phyloP scores from a whole-genome alignment of 2,329 filamentous ascomycete species.

The Paecilomyces fulvus region DNA sequence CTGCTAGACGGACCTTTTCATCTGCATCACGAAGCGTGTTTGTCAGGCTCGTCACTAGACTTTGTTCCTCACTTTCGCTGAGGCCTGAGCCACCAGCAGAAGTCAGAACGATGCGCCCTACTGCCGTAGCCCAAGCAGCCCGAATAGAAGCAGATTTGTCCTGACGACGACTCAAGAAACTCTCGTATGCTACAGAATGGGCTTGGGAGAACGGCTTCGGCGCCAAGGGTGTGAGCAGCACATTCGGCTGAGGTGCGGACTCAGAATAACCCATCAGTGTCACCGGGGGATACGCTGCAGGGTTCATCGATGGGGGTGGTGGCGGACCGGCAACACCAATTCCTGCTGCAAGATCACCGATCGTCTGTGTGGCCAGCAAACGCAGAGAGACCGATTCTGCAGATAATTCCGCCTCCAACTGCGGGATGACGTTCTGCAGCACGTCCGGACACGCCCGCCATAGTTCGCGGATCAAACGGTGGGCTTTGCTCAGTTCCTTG shows the following conservation, averaged over 20 bases:
- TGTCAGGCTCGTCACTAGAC: constrained; percentile 63
- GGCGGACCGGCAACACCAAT: constrained; percentile 87
- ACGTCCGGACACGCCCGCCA: constrained; percentile 88
- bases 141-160: constrained; percentile 80
- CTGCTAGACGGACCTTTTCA: constrained; percentile 81
- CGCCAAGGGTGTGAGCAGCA: constrained; percentile 73
- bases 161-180: constrained; percentile 74
- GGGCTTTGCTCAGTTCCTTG: constrained; percentile 80
- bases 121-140: constrained; percentile 74
- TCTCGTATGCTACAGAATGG: constrained; percentile 69
- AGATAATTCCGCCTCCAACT: constrained; percentile 83
- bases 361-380: constrained; percentile 80
- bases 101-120: constrained; percentile 80
- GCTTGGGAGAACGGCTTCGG: constrained; percentile 83
- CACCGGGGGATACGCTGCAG: constrained; percentile 69
- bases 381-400: constrained; percentile 84
- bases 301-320: constrained; percentile 62
- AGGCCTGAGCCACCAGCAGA: constrained; percentile 84
- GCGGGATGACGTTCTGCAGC: constrained; percentile 85
- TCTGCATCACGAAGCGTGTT: constrained; percentile 82
- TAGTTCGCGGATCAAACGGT: constrained; percentile 78
- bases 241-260: constrained; percentile 45
- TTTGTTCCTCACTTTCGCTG: constrained; percentile 69
- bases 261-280: constrained; percentile 39
- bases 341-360: constrained; percentile 89